Base-by-base conservation (phyloP, 2,329 filamentous ascomycete species). In the Mycocentrospora acerina region DNA sequence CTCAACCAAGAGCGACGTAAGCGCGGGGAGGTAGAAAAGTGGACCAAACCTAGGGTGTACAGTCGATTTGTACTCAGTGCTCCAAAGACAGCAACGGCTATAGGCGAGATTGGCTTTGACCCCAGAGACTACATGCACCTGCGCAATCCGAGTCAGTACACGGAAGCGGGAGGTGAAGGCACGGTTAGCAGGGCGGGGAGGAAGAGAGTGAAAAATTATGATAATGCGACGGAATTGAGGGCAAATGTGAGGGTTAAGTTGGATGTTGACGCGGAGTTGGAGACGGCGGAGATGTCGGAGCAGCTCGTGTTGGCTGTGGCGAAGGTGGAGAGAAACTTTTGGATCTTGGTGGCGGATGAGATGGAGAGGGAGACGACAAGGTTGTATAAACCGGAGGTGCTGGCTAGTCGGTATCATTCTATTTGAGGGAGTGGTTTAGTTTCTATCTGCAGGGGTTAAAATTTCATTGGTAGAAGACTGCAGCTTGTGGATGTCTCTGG, bases 1-100 rank as follows among this genome's bases (percentile, higher is more conserved):
- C 49, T 68, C 29, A 67, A 66, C 41, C 25, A 47, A 7, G 29
- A 43, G 26, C 57, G 62, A 25, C 24, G 34, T 13, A 29, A 40
- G 14, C 32, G 26, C 13, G 52, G 51, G 10, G 48, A 53, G 30
- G 27, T 47, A 2, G 40, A 43, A 3, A 45, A 38, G 18, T 52
- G 57, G 32, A 69, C 64, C 14, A 40, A 50, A 3, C 45, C 57
- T 1, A 55, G 60, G 0, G 59, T 66, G n/a, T 71, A 71, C 47
- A 51, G 51, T 7, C 64, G 66, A 35, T 69, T 63, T 47, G 56
- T 67, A 16, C 59, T 61, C 30, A 62, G 57, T 27, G 48, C 45
- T 1, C 55, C 57, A 4, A 38, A 42, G 2, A 57, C 63, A 19
- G 62, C 61, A 2, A 32, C 25, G 1, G 33, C 50, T 1, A 14